Evolutionary conservation across 768 basidiomycete genomes (phyloP).

Genomic region (Russula sp.): DNA sequence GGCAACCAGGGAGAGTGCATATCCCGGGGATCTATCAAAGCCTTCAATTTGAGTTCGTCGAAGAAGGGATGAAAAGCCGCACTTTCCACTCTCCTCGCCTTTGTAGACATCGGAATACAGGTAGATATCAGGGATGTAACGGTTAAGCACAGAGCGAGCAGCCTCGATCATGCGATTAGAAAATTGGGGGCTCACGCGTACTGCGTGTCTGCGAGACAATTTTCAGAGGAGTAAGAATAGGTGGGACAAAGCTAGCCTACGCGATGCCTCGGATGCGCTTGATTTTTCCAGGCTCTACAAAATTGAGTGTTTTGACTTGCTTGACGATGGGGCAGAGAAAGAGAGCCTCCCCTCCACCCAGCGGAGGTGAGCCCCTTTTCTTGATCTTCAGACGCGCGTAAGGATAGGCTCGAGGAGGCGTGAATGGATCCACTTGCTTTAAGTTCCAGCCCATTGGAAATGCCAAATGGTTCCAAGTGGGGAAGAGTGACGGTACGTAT

Average conservation of each 20-base stretch:
- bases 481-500: constrained; percentile 87
- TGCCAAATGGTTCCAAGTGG: constrained; percentile 82
- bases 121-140: constrained; percentile 97
- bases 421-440: constrained; percentile 40
- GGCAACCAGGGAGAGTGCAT: constrained; percentile 82
- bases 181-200: constrained; percentile 94
- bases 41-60: neutral
- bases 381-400: constrained; percentile 60
- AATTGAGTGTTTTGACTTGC: constrained; percentile 87
- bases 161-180: constrained; percentile 97
- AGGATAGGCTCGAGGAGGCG: neutral
- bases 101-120: constrained; percentile 98
- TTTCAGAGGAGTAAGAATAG: neutral
- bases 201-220: constrained; percentile 63
- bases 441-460: constrained; percentile 85
- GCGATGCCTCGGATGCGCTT: constrained; percentile 94
- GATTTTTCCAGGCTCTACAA: constrained; percentile 85
- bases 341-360: constrained; percentile 89
- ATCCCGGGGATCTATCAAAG: constrained; percentile 79
- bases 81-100: constrained; percentile 97
- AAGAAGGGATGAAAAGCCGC: constrained; percentile 29
- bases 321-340: constrained; percentile 91
- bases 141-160: constrained; percentile 85
- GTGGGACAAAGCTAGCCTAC: constrained; percentile 41
- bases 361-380: constrained; percentile 86